Base-by-base conservation (phyloP, 345 rosid genomes). In the Eucalyptus caleyi region DNA sequence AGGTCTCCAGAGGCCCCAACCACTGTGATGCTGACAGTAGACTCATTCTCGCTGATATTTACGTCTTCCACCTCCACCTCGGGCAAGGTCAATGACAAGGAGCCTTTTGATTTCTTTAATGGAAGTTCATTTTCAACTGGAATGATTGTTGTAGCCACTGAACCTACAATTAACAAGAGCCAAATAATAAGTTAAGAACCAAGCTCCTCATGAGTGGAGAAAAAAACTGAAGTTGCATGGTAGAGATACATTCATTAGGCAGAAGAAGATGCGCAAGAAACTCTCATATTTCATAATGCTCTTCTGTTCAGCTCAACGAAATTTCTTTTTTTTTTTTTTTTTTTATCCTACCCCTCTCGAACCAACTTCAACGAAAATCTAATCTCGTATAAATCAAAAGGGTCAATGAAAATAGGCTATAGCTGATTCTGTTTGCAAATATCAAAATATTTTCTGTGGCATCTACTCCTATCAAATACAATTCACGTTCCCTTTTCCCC, bases 1-100 rank as follows among this genome's bases (percentile, higher is more conserved):
- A 98, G 99, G 93, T 98, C 99, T 91, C 99, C 98, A 88, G 99
- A 98, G 59, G 99, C 99, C 90, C 99, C 99, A 89, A 97, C 97
- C 42, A 97, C 98, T 1, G 97, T 95, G 50, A 98, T 98, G 90
- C 98, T 96, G 91, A 97, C 97, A 53, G 97, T 90, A 50, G 98
- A 92, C 92, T 94, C 95, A 62, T 88, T 92, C 59, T 88, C 91
- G 87, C 92, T 91, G 89, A 49, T 32, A 92, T 94, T 93, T 34
- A 90, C 93, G 47, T 86, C 90, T 91, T 93, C 93, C 88, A 77
- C 85, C 85, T 93, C 93, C 88, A 77, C 85, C 85, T 93, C 90
- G 30, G 91, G 85, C 86, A 96, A 90, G 4, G 91, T 72, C 85
- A 89, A 91, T 18, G 95, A 91, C 91, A 94, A 42, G 86, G 93